Evolutionary conservation across 257 asterid species (phyloP), one percentile per base, ranked within the genome.

Genomic region (Solanum medicagineum): DNA sequence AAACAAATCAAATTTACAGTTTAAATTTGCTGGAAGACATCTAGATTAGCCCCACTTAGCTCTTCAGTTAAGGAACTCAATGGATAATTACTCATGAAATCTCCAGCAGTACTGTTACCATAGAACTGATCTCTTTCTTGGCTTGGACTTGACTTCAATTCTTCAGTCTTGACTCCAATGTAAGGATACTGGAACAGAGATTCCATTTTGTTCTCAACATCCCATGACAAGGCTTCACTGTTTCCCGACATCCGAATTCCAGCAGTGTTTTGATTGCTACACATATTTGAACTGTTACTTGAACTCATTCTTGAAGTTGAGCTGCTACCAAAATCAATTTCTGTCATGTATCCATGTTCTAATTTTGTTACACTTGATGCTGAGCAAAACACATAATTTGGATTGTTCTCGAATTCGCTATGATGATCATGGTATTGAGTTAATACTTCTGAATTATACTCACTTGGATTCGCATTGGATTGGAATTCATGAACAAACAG

Each of bases 51-150:
- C 86, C 56, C 86, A 69, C 60, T 79, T 57, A 90, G 55, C 84
- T 91, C 92, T 86, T 89, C 91, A 75, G 92, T 85, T 22, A 92
- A 84, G 13, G 92, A 89, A 71, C 92, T 84, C 86, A 90, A 81
- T 24, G 91, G 89, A 82, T 87, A 91, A 42, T 68, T 87, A 82
- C 42, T 44, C n/a, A 63, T 42, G 55, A 82, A 13, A 82, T 82
- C 74, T 42, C 77, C 73, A 42, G 85, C n/a, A n/a, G 85, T 59
- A 86, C 89, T 62, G 86, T 65, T 62, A 47, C 77, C 85, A 49
- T 65, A 65, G 0, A 83, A 15, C 80, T 83, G 70, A 63, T 63
- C 80, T 42, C 81, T 45, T 65, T 83, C 65, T 24, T 83, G 85
- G 7, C 62, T 83, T 19, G 69, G 53, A 49, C 81, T 66, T 84